Evolutionary conservation across 148 eudicot species (phyloP).

Genomic region (Hydrangea macrophylla): DNA sequence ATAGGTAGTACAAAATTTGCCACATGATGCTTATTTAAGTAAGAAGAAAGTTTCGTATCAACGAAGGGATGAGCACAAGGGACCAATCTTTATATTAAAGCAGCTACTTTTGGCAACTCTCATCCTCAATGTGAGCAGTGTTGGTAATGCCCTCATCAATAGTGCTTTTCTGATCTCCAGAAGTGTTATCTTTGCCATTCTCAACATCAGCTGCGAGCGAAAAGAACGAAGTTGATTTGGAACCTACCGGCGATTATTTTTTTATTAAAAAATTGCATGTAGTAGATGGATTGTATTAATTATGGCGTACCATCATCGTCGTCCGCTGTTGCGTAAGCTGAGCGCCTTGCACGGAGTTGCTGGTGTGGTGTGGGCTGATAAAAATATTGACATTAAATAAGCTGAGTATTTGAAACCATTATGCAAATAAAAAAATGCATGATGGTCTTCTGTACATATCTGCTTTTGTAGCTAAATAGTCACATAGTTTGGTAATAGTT

Average conservation of each 20-base stretch:
- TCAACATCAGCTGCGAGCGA: slow-evolving; percentile 23
- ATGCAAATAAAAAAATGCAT: neutral
- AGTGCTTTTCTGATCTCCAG: slow-evolving; percentile 16
- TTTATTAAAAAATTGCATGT: no score
- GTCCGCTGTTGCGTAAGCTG: slow-evolving; percentile 53
- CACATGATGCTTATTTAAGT: no score
- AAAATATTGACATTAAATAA: slow-evolving; percentile 4
- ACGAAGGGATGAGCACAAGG: no score
- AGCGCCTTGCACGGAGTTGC: slow-evolving; percentile 52
- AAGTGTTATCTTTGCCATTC: slow-evolving; percentile 11
- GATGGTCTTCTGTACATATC: neutral
- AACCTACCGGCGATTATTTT: no score
- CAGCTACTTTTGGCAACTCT: no score
- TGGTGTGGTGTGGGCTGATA: slow-evolving; percentile 66
- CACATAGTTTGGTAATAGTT: no score
- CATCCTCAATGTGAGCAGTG: no score
- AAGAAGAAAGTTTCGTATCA: no score
- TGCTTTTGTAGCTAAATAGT: neutral
- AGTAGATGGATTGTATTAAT: no score
- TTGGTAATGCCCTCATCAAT: neutral
- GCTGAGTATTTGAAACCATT: neutral
- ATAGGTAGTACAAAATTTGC: no score
- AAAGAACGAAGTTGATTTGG: neutral
- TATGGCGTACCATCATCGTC: slow-evolving; percentile 52
- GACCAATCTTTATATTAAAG: no score